Base-by-base conservation (phyloP, 2,329 filamentous ascomycete genomes). In the Epichloe bromicola region DNA sequence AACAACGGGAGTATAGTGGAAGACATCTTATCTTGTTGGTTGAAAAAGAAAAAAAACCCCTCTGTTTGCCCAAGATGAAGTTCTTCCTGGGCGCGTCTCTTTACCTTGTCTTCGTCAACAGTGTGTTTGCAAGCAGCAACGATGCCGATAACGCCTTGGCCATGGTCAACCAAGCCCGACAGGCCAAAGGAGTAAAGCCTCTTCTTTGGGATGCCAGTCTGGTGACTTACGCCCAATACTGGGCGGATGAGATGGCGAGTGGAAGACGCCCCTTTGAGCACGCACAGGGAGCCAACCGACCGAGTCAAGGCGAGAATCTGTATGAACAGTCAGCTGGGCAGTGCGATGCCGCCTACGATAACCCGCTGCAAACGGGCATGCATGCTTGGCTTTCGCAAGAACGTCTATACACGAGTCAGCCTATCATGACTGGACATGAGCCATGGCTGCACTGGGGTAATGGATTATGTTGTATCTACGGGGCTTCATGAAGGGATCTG, bases 401-500 rank as follows among this genome's bases (percentile, higher is more conserved):
- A 30, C 52, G 56, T 20, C 49, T 63, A 15, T 68, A 64, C 50
- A 55, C 58, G 26, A 60, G 61, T 15, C 58, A 62, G 52, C 60
- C 64, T 43, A 58, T 67, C 41, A 57, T 55, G 14, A 62, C 61
- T 6, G 65, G 65, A 6, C 57, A 62, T 14, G 65, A 67, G 52
- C 58, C 57, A 3, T 67, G 65, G 65, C 59, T 67, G 23, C 66
- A 68, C 40, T 67, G 64, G 64, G 64, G 65, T 67, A 61, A 54
- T 14, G 61, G 11, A 19, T 8, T n/a, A 26, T 8, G 8, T 26
- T 30, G 33, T 5, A 33, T 12, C 15, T 2, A 39, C 5, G 57
- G 15, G 26, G n/a, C 23, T n/a, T n/a, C 11, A 4, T 15, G 17
- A 19, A 23, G 15, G 20, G 17, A 20, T 6, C 3, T 17, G 33